phyloP scores from a whole-genome alignment of 2,329 filamentous ascomycete genomes.

The Verticillium klebahnii region DNA sequence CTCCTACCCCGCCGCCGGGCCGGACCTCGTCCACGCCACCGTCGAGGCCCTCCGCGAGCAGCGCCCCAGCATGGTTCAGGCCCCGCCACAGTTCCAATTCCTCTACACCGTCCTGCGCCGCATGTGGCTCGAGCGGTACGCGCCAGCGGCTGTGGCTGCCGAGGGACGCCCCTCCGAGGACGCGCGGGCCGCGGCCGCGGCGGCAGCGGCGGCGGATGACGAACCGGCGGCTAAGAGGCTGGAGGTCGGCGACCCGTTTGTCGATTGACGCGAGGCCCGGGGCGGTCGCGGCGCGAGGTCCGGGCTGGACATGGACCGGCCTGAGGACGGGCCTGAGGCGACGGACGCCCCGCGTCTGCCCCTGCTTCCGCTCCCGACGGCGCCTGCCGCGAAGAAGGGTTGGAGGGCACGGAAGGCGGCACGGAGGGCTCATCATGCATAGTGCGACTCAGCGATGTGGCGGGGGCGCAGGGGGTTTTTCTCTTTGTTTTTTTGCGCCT shows the following conservation, averaged over 20 bases:
- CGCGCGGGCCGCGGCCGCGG: constrained; percentile 19
- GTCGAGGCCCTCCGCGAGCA: constrained; percentile 82
- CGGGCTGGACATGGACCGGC: neutral
- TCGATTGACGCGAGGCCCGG: constrained; percentile 16
- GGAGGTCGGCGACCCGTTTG: constrained; percentile 43
- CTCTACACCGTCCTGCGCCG: constrained; percentile 82
- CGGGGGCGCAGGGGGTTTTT: neutral
- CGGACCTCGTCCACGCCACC: constrained; percentile 70
- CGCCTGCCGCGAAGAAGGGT: neutral
- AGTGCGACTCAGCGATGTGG: neutral
- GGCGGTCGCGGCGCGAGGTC: neutral
- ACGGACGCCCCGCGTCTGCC: neutral
- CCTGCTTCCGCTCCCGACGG: neutral
- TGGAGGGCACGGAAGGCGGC: neutral
- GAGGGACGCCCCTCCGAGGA: constrained; percentile 22
- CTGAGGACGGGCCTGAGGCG: neutral
- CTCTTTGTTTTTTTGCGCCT: neutral
- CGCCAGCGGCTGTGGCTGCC: constrained; percentile 14
- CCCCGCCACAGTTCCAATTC: constrained; percentile 77
- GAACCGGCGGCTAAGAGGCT: constrained; percentile 50
- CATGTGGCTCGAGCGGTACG: constrained; percentile 65
- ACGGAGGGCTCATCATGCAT: neutral
- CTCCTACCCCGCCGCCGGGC: constrained; percentile 27
- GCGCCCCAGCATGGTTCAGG: constrained; percentile 93
- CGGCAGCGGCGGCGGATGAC: constrained; percentile 12